These are phyloP conservation scores for Cladosporium austrohemisphaericum DNA, from an alignment of 2,329 filamentous ascomycete genomes.

Conservation along the genomic window DNA sequence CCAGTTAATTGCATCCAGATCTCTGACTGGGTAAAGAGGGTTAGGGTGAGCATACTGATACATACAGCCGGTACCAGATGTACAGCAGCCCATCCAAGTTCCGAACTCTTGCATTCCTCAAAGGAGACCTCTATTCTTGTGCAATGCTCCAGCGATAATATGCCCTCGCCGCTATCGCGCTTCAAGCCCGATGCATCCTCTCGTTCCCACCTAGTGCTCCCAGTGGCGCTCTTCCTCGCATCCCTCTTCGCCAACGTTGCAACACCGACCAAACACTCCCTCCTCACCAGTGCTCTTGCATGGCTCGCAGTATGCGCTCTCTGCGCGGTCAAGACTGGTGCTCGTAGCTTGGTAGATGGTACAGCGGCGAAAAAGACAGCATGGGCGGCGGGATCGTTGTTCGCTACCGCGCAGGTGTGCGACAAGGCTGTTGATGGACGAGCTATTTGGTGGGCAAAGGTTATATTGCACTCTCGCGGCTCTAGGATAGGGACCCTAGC, in stretches of 20 bases:
- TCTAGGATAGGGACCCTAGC: constrained; percentile 19
- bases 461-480: constrained; percentile 22
- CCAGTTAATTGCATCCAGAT: no score
- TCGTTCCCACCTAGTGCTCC: constrained; percentile 17
- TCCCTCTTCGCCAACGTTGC: constrained; percentile 34
- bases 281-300: constrained; percentile 41
- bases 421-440: constrained; percentile 43
- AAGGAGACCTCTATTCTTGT: neutral
- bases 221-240: constrained; percentile 35
- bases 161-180: constrained; percentile 25
- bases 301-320: constrained; percentile 41
- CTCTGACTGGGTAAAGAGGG: no score
- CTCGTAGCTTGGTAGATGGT: constrained; percentile 19
- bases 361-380: constrained; percentile 28
- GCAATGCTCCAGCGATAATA: constrained; percentile 16
- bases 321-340: constrained; percentile 32
- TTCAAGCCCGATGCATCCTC: constrained; percentile 22
- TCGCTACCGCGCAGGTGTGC: constrained; percentile 42
- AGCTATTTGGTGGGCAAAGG: constrained; percentile 46
- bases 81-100: constrained; percentile 2
- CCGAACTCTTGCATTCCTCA: neutral
- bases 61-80: constrained; percentile 1
- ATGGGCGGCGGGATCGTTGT: constrained; percentile 41
- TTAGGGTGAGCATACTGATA: no score
- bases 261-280: constrained; percentile 37